phyloP scores from a whole-genome alignment of 2,329 filamentous ascomycete species.

The Arthrinium phaeospermum region DNA sequence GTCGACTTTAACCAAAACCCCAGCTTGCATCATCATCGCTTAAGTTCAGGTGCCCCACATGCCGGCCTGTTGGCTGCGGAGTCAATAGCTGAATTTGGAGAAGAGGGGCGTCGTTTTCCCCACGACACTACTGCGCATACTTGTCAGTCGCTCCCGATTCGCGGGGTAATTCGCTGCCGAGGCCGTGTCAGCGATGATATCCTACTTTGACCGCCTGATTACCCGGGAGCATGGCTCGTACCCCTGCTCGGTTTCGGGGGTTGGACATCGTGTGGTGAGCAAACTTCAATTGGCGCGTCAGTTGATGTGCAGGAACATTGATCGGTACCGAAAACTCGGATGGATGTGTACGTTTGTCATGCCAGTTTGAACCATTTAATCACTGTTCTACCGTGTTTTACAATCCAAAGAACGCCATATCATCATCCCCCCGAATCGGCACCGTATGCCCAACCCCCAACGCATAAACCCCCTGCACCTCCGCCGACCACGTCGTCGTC shows the following conservation, averaged over 20 bases:
- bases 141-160: constrained; percentile 18
- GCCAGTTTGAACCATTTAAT: too few species aligned
- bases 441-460: constrained; percentile 25
- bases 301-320: too few species aligned
- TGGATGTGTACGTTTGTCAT: too few species aligned
- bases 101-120: not conserved
- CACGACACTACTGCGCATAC: not conserved
- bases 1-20: constrained; percentile 8
- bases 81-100: constrained; percentile 19
- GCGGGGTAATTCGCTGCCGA: constrained; percentile 28
- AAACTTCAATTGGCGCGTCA: too few species aligned
- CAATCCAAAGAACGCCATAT: constrained; percentile 26
- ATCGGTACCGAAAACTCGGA: too few species aligned
- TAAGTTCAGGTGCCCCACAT: not conserved
- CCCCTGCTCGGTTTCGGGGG: too few species aligned
- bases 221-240: not conserved
- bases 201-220: not conserved
- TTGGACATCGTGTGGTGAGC: too few species aligned
- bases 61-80: constrained; percentile 15
- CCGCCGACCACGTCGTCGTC: constrained; percentile 24
- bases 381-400: too few species aligned
- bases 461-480: constrained; percentile 25
- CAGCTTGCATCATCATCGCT: not conserved
- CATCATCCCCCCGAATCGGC: constrained; percentile 25
- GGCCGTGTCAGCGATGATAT: not conserved